phyloP scores from a whole-genome alignment of 2,329 filamentous ascomycete species.

The Escovopsis weberi region DNA sequence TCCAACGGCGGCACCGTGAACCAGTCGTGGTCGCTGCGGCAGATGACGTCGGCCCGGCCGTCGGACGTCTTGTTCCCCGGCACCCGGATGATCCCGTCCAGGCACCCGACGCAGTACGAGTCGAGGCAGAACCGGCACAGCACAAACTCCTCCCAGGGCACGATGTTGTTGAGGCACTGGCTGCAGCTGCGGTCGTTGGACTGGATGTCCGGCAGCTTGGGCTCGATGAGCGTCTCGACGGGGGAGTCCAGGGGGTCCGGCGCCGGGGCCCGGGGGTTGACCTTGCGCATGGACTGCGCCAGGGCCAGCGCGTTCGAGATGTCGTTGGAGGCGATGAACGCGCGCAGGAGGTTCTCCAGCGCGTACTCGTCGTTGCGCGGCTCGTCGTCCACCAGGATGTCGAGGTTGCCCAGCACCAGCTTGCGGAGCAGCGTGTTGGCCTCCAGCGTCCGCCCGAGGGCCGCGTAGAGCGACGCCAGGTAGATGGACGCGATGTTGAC shows the following conservation, averaged over 20 bases:
- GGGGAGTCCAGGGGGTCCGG: conserved; percentile 16
- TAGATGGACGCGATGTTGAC: conserved; percentile 28
- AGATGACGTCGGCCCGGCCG: conserved; percentile 16
- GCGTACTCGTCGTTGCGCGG: conserved; percentile 27
- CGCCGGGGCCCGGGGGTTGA: conserved; percentile 16
- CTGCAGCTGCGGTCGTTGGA: conserved; percentile 20
- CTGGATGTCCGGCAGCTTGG: conserved; percentile 23
- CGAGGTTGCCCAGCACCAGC: conserved; percentile 23
- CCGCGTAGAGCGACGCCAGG: conserved; percentile 23
- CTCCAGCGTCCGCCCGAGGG: conserved; percentile 13
- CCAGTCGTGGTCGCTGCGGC: conserved; percentile 24
- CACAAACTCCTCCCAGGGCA: conserved; percentile 16
- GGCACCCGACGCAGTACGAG: conserved; percentile 22
- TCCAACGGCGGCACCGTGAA: conserved; percentile 22
- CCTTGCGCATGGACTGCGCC: conserved; percentile 24
- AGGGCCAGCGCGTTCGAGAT: conserved; percentile 21
- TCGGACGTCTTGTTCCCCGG: conserved; percentile 17
- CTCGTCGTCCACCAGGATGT: conserved; percentile 25
- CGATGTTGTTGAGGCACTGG: conserved; percentile 23
- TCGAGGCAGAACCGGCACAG: conserved; percentile 26
- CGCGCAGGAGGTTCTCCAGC: conserved; percentile 25
- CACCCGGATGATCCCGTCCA: conserved; percentile 15
- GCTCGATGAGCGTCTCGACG: conserved; percentile 15
- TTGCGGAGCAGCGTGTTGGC: conserved; percentile 16
- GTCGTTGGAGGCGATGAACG: conserved; percentile 24